phyloP scores from a whole-genome alignment of 2,329 filamentous ascomycete genomes.

The Aspergillus caelatus region DNA sequence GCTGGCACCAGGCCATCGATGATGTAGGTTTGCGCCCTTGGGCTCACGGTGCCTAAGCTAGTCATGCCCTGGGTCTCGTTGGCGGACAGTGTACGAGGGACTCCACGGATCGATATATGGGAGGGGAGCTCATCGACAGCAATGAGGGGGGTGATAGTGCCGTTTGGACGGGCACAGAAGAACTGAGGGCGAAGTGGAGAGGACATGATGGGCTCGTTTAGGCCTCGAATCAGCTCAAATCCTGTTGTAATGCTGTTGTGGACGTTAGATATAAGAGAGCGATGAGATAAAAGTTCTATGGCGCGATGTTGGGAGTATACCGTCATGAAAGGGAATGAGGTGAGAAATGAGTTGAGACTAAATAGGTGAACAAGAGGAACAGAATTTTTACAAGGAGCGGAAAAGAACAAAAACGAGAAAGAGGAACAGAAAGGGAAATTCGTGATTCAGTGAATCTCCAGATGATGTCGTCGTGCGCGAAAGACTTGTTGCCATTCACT shows the following conservation, averaged over 20 bases:
- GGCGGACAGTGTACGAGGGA: constrained; percentile 38
- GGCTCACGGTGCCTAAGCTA: constrained; percentile 39
- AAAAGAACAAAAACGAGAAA: constrained; percentile 8
- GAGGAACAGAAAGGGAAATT: not conserved
- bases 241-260: not conserved
- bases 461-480: not conserved
- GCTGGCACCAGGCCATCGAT: constrained; percentile 29
- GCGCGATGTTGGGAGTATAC: not conserved
- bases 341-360: constrained; percentile 7
- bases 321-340: constrained; percentile 4
- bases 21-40: constrained; percentile 37
- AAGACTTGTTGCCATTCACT: constrained; percentile 6
- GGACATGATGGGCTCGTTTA: constrained; percentile 19
- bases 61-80: constrained; percentile 48
- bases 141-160: constrained; percentile 45
- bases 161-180: constrained; percentile 47
- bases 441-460: constrained; percentile 2
- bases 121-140: constrained; percentile 50
- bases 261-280: not conserved
- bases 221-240: not conserved
- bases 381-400: constrained; percentile 11
- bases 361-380: constrained; percentile 13
- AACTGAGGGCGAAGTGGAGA: constrained; percentile 40
- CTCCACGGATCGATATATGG: constrained; percentile 39
- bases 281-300: not conserved